Evolutionary conservation across 1,139 yeast genomes (phyloP).

Genomic region (Starmera stellimalicola): DNA sequence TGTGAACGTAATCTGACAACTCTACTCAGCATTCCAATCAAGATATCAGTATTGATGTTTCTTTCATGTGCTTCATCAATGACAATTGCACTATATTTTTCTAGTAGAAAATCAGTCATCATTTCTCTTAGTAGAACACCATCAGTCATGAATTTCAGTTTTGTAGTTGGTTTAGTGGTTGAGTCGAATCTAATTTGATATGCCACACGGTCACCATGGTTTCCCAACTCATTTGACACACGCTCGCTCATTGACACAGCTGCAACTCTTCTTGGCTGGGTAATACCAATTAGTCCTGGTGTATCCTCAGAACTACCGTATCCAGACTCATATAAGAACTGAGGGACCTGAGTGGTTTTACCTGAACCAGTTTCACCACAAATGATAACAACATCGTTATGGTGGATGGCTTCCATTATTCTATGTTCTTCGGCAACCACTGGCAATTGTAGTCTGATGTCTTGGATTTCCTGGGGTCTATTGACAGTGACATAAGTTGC

Average conservation of each 20-base stretch:
- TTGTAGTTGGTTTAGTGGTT: constrained; percentile 58
- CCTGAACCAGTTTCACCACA: constrained; percentile 94
- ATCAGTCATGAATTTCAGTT: constrained; percentile 95
- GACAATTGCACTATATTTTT: constrained; percentile 75
- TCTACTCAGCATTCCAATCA: constrained; percentile 90
- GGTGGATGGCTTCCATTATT: constrained; percentile 93
- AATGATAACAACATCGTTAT: constrained; percentile 81
- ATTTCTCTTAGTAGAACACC: constrained; percentile 92
- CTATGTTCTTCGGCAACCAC: constrained; percentile 87
- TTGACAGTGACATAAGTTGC: constrained; percentile 62
- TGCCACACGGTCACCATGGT: constrained; percentile 69
- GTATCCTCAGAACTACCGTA: constrained; percentile 58
- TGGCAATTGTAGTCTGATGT: constrained; percentile 64
- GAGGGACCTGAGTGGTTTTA: constrained; percentile 73
- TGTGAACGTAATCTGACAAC: constrained; percentile 68
- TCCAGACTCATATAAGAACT: constrained; percentile 78
- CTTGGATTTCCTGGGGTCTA: constrained; percentile 57
- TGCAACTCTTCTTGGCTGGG: constrained; percentile 98
- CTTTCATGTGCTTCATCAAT: constrained; percentile 99
- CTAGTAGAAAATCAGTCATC: constrained; percentile 74
- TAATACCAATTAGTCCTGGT: constrained; percentile 91
- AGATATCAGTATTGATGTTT: constrained; percentile 88
- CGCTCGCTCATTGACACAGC: constrained; percentile 96
- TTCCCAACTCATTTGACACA: constrained; percentile 76
- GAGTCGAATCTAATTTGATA: constrained; percentile 90